A percentile compares a stretch with the other conserved stretches of the same genome.
These are phyloP conservation scores for Clavaria fumosa DNA, from an alignment of 768 basidiomycete genomes.

Conservation along the genomic window DNA sequence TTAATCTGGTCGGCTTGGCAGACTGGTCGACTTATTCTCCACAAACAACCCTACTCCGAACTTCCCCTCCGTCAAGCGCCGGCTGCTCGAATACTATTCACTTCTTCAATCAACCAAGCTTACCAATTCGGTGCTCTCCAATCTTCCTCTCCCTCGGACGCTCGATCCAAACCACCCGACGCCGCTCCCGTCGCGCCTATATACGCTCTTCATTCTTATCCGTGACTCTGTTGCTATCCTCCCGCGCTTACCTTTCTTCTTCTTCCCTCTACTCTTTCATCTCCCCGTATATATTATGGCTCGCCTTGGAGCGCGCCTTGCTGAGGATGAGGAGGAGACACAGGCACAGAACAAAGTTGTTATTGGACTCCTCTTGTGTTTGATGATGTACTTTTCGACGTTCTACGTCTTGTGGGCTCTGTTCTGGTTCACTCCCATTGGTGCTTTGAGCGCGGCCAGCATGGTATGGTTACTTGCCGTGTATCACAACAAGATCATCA, in stretches of 20 bases:
- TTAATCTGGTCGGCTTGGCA: constrained; percentile 16
- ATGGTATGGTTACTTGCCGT: constrained; percentile 65
- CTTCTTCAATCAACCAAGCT: constrained; percentile 69
- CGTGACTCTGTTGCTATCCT: constrained; percentile 61
- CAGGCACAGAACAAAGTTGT: constrained; percentile 96
- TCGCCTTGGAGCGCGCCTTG: constrained; percentile 54
- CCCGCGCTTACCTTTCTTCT: constrained; percentile 74
- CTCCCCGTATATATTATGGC: constrained; percentile 77
- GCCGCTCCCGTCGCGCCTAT: constrained; percentile 69
- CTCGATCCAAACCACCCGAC: constrained; percentile 68
- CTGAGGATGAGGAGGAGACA: constrained; percentile 81
- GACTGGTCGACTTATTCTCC: constrained; percentile 80
- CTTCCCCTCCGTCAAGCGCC: constrained; percentile 43
- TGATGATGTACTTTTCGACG: constrained; percentile 65
- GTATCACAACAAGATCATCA: constrained; percentile 79
- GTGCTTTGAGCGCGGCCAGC: constrained; percentile 52
- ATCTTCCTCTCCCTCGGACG: constrained; percentile 69
- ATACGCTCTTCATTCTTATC: constrained; percentile 63
- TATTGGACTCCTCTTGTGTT: constrained; percentile 61
- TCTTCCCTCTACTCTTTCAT: constrained; percentile 72
- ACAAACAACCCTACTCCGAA: constrained; percentile 46
- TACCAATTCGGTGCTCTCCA: constrained; percentile 71
- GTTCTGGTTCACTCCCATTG: constrained; percentile 58
- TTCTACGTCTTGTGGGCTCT: constrained; percentile 82
- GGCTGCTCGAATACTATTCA: constrained; percentile 79